Base-by-base conservation (phyloP, 768 basidiomycete species). In the Tylopilus felleus region DNA sequence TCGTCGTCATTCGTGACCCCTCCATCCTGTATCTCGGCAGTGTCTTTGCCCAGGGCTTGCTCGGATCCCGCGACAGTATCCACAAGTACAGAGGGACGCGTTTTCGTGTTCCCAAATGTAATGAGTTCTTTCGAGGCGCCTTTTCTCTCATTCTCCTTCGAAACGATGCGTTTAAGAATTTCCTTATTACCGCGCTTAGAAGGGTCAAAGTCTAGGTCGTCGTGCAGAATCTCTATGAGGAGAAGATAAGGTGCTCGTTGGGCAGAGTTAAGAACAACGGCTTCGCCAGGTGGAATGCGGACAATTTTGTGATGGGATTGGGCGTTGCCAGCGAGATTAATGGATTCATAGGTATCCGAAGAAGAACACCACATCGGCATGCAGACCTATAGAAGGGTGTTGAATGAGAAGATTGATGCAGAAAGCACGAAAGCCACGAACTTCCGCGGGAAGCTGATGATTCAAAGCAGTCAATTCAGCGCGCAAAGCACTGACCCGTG, bases 211-310 rank as follows among this genome's bases (percentile, higher is more conserved):
- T 96, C 90, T 31, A 99, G 80, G 62, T 98, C 96, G 29, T 84
- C 86, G 56, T 84, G 82, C 28, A 98, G 77, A 42, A 98, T 87
- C 71, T 99, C 97, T 53, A 98, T 82, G 56, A 95, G 79, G 22
- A 99, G 80, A 19, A 99, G 78, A 67, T 91, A 99, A 5, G 97
- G 97, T 0, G 93, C 94, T 33, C 90, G 82, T 71, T 99, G 95
- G 4, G 97, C 97, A 19, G 96, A 98, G 68, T 99, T 99, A 25
- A 99, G 80, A 10, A 98, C 97, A 42, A 98, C 97, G 52, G 92
- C 90, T 75, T 99, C 97, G 14, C 95, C 93, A 3, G 97, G 96
- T 12, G 96, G 95, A 65, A 99, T 96, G 59, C 97, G 86, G 47
- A 98, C 94, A 48, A 99, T 92, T 40, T 93, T 87, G 68, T 98